Percentiles rank a stretch among this genome's conserved stretches.
Conservation (phyloP, 495 filamentous ascomycete species). For the Penicillium desertorum region DNA sequence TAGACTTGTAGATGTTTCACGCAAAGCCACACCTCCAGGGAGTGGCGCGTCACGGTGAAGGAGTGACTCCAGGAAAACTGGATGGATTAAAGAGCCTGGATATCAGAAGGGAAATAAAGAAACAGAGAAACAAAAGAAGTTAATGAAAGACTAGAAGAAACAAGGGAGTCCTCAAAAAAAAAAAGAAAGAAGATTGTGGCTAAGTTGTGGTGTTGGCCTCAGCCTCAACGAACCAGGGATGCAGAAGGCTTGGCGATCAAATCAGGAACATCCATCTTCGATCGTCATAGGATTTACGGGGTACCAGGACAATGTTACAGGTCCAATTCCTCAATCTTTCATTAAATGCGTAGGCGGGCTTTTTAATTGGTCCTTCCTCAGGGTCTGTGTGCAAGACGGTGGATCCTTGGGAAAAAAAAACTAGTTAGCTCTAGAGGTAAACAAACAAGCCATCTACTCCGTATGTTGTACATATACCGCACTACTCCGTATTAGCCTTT, state of each 20-base stretch:
- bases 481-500: not conserved
- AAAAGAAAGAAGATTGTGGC: slow-evolving; percentile 23
- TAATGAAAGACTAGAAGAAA: slow-evolving; percentile 20
- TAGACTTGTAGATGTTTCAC: slow-evolving; percentile 1
- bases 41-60: slow-evolving; percentile 6
- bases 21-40: slow-evolving; percentile 25
- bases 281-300: not conserved
- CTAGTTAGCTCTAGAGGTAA: not conserved
- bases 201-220: slow-evolving; percentile 23
- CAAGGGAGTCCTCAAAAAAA: slow-evolving; percentile 3
- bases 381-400: not conserved
- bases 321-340: not conserved
- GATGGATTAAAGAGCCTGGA: not conserved
- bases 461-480: not conserved
- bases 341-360: not conserved
- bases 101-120: slow-evolving; percentile 7
- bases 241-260: slow-evolving; percentile 22
- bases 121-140: slow-evolving; percentile 11
- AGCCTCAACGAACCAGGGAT: slow-evolving; percentile 14
- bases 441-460: not conserved
- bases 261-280: not conserved
- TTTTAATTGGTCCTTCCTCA: not conserved
- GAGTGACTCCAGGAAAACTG: slow-evolving; percentile 12
- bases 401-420: not conserved
- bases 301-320: not conserved